These are phyloP conservation scores for sweet orange (Citrus sinensis) DNA, from an alignment of 345 rosid species.

Conservation along the genomic window DVS_A1.0 CM039161.1:20303501-20304000, in stretches of 20 bases:
- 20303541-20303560: neutral
- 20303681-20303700: constrained; percentile 96
- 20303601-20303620: neutral
- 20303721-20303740: neutral
- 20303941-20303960: constrained; percentile 74
- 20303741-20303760: neutral
- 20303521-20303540: no score
- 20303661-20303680: constrained; percentile 89
- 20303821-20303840: constrained; percentile 93
- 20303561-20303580: neutral
- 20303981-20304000: constrained; percentile 92
- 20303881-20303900: constrained; percentile 87
- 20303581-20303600: neutral
- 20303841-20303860: constrained; percentile 75
- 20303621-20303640: neutral
- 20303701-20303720: constrained; percentile 13
- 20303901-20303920: constrained; percentile 73
- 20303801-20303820: constrained; percentile 98
- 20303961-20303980: constrained; percentile 98
- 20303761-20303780: constrained; percentile 4
- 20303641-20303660: constrained; percentile 56
- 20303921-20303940: constrained; percentile 67
- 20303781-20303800: constrained; percentile 57
- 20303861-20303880: constrained; percentile 92
- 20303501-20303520: neutral